Evolutionary conservation across 2,329 filamentous ascomycete genomes (phyloP), one percentile per base, ranked within the genome.

Genomic region (Dothiorella sarmentorum): DNA sequence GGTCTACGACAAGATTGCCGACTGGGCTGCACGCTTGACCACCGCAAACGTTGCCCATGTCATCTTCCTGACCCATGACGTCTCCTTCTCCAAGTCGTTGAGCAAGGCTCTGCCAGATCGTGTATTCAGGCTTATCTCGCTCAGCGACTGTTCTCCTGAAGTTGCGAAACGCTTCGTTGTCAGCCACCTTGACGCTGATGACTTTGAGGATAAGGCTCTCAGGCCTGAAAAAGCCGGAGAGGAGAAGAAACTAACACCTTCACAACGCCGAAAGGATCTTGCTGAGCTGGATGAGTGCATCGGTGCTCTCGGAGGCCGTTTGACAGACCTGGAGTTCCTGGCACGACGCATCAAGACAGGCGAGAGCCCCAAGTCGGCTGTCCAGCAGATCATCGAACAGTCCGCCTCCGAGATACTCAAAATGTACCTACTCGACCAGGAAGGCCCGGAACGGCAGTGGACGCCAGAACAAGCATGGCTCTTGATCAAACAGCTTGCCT

Each of bases 251-350:
- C 69, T 76, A n/a, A 71, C 76, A 0, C 75, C 78, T 4, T 77
- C 76, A 18, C 73, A 82, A 63, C 69, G 72, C 57, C 77, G 79
- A 29, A 71, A 74, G 44, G 82, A 91, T 62, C 77, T 94, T 6
- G 71, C 74, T 1, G 89, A 92, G 62, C 81, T 99, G 1, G 91
- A 97, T 67, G 81, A 81, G 26, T 92, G 89, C 65, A 95, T 97
- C 63, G 82, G 86, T 26, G 82, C 86, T 0, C 82, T 99, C 1
- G 94, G 94, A 20, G 94, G 94, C 2, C 89, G 94, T 3, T 81
- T 99, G n/a, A 96, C 91, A 0, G 94, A 99, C 68, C 85, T 99
- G 18, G 93, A 97, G 69, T 95, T 94, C 68, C 84, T 99, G 42
- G 89, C 92, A n/a, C 85, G 93, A 33, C 84, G 94, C 17, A 88